These are phyloP conservation scores for Castanea sativa DNA, from an alignment of 306 rosid species.

Conservation along the genomic window DNA sequence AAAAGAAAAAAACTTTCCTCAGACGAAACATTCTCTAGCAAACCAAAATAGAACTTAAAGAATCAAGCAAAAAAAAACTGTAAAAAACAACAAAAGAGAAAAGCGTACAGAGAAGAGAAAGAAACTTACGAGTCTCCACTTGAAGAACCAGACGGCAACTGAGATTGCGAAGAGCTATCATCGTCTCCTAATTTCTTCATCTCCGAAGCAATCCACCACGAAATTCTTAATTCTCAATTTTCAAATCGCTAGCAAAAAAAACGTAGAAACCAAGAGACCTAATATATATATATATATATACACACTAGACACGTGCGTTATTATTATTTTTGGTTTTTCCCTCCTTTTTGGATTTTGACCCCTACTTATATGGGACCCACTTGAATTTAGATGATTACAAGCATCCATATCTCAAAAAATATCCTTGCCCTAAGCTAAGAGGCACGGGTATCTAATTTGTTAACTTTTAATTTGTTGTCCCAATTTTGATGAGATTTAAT, in stretches of 20 bases:
- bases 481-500: too few relatives aligned
- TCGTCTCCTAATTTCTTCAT: slow-evolving; percentile 37
- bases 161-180: slow-evolving; percentile 53
- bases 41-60: slow-evolving; percentile 16
- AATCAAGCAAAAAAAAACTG: neutral
- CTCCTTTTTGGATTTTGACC: too few relatives aligned
- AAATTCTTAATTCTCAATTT: neutral
- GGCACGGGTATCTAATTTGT: too few relatives aligned
- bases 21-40: neutral
- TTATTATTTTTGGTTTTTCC: too few relatives aligned
- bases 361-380: too few relatives aligned
- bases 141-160: slow-evolving; percentile 57
- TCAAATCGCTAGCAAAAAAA: neutral
- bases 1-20: neutral
- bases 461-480: too few relatives aligned
- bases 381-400: too few relatives aligned
- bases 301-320: too few relatives aligned
- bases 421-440: too few relatives aligned
- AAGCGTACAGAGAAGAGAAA: slow-evolving; percentile 3
- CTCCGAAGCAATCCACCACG: neutral
- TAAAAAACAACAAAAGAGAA: too few relatives aligned
- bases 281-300: too few relatives aligned
- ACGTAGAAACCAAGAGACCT: neutral
- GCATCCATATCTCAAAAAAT: too few relatives aligned
- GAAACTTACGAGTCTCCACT: slow-evolving; percentile 64